Evolutionary conservation across 805 yeast genomes (phyloP).

Genomic region (Yarrowia sp.): DNA sequence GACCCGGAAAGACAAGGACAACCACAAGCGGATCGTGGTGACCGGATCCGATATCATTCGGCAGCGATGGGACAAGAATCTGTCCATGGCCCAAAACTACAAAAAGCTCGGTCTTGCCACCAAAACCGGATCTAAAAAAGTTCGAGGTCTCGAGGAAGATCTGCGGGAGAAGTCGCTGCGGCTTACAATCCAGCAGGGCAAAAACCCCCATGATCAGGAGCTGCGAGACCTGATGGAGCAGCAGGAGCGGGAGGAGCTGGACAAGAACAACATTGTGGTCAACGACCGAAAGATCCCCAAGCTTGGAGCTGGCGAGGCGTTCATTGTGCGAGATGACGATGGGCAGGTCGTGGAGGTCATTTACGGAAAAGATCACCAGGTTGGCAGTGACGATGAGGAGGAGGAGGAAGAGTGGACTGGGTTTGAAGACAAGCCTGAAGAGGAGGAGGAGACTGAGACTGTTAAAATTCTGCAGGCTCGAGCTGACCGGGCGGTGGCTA

Average conservation of each 20-base stretch:
- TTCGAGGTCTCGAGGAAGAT: conserved; percentile 37
- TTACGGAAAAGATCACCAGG: conserved; percentile 55
- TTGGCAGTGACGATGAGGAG: conserved; percentile 32
- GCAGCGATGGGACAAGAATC: conserved; percentile 81
- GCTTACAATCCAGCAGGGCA: conserved; percentile 21
- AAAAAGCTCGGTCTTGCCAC: conserved; percentile 72
- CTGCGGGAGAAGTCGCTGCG: conserved; percentile 38
- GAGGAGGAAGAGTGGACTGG: conserved; percentile 34
- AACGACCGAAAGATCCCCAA: conserved; percentile 56
- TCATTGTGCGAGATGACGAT: conserved; percentile 65
- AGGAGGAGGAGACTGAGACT: conserved; percentile 49
- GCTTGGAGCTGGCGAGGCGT: conserved; percentile 51
- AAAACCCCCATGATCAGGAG: conserved; percentile 31
- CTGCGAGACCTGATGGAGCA: conserved; percentile 15
- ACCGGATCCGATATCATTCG: conserved; percentile 79
- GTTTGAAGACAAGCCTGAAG: conserved; percentile 24
- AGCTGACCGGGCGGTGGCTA: conserved; percentile 46
- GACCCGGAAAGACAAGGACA: conserved; percentile 69
- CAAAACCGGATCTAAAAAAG: conserved; percentile 62
- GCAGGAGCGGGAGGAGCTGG: conserved; percentile 32
- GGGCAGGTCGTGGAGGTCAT: conserved; percentile 66
- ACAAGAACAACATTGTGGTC: conserved; percentile 38
- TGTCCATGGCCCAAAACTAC: conserved; percentile 84
- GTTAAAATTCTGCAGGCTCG: conserved; percentile 66
- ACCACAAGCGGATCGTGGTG: conserved; percentile 63